Evolutionary conservation across 371 early-diverging fungal genomes (phyloP).

Genomic region (Mortierella polycephala): DNA sequence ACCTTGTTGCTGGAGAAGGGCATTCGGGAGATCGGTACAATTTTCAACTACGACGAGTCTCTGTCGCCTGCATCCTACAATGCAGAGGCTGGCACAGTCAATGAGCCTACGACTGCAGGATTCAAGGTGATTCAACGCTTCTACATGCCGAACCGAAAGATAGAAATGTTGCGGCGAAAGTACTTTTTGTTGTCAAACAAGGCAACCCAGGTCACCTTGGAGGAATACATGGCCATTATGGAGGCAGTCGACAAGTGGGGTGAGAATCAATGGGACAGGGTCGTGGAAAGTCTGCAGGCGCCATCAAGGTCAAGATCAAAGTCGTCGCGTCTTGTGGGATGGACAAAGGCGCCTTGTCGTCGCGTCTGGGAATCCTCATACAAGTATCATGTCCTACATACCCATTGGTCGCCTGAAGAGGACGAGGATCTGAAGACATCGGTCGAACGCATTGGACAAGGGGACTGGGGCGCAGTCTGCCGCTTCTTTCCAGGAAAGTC

Average conservation of each 20-base stretch:
- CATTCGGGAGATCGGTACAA: slow-evolving; percentile 36
- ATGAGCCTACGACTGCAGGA: slow-evolving; percentile 7
- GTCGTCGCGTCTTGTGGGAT: slow-evolving; percentile 8
- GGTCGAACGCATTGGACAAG: slow-evolving; percentile 20
- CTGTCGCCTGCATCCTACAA: background rate
- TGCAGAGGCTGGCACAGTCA: background rate
- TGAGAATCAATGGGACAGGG: slow-evolving; percentile 42
- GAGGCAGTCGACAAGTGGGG: slow-evolving; percentile 40
- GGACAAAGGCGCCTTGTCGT: slow-evolving; percentile 50
- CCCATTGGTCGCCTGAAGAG: slow-evolving; percentile 35
- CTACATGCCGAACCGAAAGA: slow-evolving; percentile 21
- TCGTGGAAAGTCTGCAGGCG: slow-evolving; percentile 16
- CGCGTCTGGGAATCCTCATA: slow-evolving; percentile 50
- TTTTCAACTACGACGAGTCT: slow-evolving; percentile 5
- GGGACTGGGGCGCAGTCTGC: slow-evolving; percentile 25
- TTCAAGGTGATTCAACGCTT: slow-evolving; percentile 33
- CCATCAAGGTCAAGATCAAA: background rate
- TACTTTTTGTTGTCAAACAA: slow-evolving; percentile 49
- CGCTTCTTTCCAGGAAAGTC: slow-evolving; percentile 51
- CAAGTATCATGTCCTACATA: slow-evolving; percentile 32
- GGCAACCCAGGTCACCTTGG: slow-evolving; percentile 31
- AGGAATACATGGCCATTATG: slow-evolving; percentile 49
- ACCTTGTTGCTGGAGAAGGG: slow-evolving; percentile 35
- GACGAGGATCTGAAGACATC: slow-evolving; percentile 31
- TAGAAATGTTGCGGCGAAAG: slow-evolving; percentile 20